Percentiles rank a stretch among this genome's conserved stretches.
These are phyloP conservation scores for Maudiozyma pseudohumilis DNA, from an alignment of 805 yeast species.

Conservation along the genomic window DNA sequence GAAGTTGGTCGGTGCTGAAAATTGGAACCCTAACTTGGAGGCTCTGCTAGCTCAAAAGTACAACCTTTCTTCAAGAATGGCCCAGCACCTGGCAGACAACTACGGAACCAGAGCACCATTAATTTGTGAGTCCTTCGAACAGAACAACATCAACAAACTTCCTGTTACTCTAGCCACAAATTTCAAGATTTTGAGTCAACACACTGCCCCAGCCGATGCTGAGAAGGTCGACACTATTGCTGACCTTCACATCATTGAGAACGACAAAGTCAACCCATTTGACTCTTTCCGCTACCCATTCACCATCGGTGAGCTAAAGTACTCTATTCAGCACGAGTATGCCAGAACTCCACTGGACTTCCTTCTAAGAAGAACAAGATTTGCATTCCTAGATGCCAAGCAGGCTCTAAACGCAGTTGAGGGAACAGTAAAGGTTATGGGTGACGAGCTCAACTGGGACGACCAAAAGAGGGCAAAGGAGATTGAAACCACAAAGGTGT, in stretches of 20 bases:
- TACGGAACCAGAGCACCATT: slow-evolving; percentile 87
- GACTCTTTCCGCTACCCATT: slow-evolving; percentile 64
- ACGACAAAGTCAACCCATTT: slow-evolving; percentile 7
- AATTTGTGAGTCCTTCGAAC: slow-evolving; percentile 47
- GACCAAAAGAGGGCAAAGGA: slow-evolving; percentile 46
- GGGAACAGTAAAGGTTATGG: slow-evolving; percentile 79
- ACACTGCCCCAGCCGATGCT: not conserved
- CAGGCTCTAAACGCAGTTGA: slow-evolving; percentile 75
- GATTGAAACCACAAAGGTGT: slow-evolving; percentile 40
- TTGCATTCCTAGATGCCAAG: slow-evolving; percentile 82
- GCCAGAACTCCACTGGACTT: slow-evolving; percentile 83
- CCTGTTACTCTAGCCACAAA: slow-evolving; percentile 55
- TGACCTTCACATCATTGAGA: slow-evolving; percentile 3
- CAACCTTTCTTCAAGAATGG: slow-evolving; percentile 57
- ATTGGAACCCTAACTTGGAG: slow-evolving; percentile 61
- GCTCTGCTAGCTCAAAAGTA: slow-evolving; percentile 76
- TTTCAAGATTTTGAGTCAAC: slow-evolving; percentile 18
- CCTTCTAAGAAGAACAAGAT: slow-evolving; percentile 85
- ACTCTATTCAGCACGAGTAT: slow-evolving; percentile 74
- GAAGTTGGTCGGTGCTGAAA: slow-evolving; percentile 71
- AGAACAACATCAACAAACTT: slow-evolving; percentile 44
- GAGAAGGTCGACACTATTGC: slow-evolving; percentile 2
- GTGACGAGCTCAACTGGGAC: slow-evolving; percentile 67
- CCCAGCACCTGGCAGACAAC: slow-evolving; percentile 73
- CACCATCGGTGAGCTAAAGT: slow-evolving; percentile 82